Conservation (phyloP, 139 green algal species). For the Zygnema cylindricum region DNA sequence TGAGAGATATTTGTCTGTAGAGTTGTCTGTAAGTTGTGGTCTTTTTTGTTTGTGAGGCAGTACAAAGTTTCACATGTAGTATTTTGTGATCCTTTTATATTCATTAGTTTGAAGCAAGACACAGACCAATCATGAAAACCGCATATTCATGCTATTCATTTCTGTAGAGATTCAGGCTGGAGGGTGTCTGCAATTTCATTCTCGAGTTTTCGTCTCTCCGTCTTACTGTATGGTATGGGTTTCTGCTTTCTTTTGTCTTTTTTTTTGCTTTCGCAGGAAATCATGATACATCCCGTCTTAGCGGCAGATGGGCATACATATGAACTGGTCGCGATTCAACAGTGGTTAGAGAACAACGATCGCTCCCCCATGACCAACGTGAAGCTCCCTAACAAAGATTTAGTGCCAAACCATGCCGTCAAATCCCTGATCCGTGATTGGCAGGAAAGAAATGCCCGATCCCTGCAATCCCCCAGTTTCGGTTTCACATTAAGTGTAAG, state of each 20-base stretch:
- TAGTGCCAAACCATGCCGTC: conserved; percentile 53
- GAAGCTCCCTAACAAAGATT: conserved; percentile 42
- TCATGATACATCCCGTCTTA: conserved; percentile 68
- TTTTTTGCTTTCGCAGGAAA: conserved; percentile 39
- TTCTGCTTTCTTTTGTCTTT: background rate
- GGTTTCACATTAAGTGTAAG: background rate
- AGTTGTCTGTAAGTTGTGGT: too few relatives aligned
- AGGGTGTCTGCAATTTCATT: too few relatives aligned
- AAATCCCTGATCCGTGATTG: conserved; percentile 49
- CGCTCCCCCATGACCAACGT: conserved; percentile 67
- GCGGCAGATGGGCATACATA: conserved; percentile 68
- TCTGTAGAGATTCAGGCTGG: too few relatives aligned
- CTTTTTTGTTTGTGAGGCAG: too few relatives aligned
- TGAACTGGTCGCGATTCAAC: conserved; percentile 60
- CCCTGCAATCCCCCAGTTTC: background rate
- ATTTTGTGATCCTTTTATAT: too few relatives aligned
- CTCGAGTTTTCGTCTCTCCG: too few relatives aligned
- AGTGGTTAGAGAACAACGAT: conserved; percentile 57
- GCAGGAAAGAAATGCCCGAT: background rate
- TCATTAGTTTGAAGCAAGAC: too few relatives aligned
- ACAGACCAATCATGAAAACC: too few relatives aligned
- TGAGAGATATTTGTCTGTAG: too few relatives aligned
- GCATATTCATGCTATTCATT: too few relatives aligned
- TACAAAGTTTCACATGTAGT: too few relatives aligned
- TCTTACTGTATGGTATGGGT: background rate